These are phyloP conservation scores for Endoconidiophora polonica DNA, from an alignment of 2,329 filamentous ascomycete genomes.

Conservation along the genomic window DNA sequence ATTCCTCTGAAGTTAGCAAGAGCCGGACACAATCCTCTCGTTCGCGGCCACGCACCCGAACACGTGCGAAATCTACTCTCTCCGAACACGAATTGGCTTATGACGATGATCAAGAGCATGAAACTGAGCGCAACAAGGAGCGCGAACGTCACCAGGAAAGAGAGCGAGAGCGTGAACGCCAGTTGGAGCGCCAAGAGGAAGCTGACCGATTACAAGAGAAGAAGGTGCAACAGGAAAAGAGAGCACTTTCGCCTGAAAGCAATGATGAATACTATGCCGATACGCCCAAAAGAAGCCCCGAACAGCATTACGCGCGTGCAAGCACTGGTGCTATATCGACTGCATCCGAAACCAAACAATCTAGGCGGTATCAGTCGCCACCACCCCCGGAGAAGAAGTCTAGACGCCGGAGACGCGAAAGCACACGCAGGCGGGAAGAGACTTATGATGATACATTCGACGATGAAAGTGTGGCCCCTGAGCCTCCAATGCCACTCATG, in stretches of 20 bases:
- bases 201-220: conserved; percentile 18
- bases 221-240: too few relatives aligned
- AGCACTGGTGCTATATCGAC: conserved; percentile 23
- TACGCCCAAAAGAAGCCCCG: conserved; percentile 29
- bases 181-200: conserved; percentile 28
- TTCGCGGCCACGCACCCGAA: conserved; percentile 13
- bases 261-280: conserved; percentile 15
- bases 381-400: conserved; percentile 17
- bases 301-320: conserved; percentile 22
- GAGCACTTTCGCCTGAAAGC: conserved; percentile 1
- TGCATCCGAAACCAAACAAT: conserved; percentile 20
- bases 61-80: conserved; percentile 16
- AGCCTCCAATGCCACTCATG: conserved; percentile 70
- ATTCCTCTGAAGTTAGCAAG: conserved; percentile 30
- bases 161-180: conserved; percentile 25
- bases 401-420: conserved; percentile 33
- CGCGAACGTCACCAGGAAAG: conserved; percentile 1
- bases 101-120: background rate
- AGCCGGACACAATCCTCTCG: conserved; percentile 21
- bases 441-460: conserved; percentile 33
- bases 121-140: background rate
- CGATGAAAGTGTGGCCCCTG: conserved; percentile 36
- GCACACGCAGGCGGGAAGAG: conserved; percentile 20
- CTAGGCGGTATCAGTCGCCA: conserved; percentile 8
- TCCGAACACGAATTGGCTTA: conserved; percentile 31